phyloP scores from a whole-genome alignment of 2,329 filamentous ascomycete genomes.

The Fusarium camptoceras region DNA sequence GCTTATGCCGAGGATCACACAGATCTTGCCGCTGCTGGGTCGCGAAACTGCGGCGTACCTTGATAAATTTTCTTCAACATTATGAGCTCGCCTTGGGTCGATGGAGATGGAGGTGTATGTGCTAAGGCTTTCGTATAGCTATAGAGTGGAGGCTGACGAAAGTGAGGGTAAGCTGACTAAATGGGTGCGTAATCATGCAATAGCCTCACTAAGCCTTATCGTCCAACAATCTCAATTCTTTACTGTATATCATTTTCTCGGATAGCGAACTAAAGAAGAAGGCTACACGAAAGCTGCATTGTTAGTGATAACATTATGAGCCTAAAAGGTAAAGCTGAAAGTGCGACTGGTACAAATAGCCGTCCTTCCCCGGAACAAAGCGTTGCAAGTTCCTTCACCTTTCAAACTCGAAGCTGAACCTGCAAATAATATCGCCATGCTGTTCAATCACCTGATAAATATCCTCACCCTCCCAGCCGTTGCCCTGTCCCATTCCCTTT shows the following conservation, averaged over 20 bases:
- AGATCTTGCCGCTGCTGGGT: not conserved
- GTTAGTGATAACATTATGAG: accelerated
- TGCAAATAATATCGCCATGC: not conserved
- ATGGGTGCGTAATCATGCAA: not conserved
- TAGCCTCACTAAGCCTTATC: not conserved
- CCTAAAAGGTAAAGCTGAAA: too few relatives aligned
- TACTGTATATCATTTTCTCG: not conserved
- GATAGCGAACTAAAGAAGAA: too few relatives aligned
- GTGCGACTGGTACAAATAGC: not conserved
- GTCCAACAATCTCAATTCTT: not conserved
- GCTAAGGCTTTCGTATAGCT: not conserved
- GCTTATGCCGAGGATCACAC: accelerated
- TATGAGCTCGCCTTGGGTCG: too few relatives aligned
- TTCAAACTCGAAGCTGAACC: not conserved
- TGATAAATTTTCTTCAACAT: too few relatives aligned
- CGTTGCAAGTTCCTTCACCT: not conserved
- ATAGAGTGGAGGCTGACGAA: not conserved
- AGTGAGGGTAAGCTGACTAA: not conserved
- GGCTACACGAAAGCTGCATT: not conserved
- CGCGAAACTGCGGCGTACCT: not conserved
- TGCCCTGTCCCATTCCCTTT: not conserved
- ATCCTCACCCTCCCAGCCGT: not conserved
- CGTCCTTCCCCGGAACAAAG: not conserved
- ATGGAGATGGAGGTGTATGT: not conserved
- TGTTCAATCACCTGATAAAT: not conserved